These are phyloP conservation scores for Rhynchospora tenuis DNA, from an alignment of 176 grass and related monocot genomes.

Conservation along the genomic window DNA sequence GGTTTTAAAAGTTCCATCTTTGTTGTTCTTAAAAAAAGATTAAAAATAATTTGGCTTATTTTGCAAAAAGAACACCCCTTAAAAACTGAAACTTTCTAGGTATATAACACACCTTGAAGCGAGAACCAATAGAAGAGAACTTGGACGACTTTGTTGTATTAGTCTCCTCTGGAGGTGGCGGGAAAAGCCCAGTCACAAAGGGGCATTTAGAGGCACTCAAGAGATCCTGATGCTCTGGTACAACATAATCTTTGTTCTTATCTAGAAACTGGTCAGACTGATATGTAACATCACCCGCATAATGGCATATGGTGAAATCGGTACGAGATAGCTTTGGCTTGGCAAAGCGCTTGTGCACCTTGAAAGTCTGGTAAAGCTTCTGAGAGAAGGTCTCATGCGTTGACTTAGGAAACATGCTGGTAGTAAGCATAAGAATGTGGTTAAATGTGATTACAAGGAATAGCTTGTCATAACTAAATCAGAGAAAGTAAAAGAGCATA, in stretches of 20 bases:
- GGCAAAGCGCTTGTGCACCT: conserved; percentile 74
- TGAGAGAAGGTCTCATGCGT: conserved; percentile 97
- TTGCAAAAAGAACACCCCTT: background rate
- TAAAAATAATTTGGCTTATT: background rate
- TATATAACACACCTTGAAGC: conserved; percentile 70
- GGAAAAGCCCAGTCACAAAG: conserved; percentile 89
- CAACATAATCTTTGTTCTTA: conserved; percentile 99
- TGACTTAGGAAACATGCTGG: conserved; percentile 97
- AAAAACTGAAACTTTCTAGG: background rate
- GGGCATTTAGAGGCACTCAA: conserved; percentile 85
- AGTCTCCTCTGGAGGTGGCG: conserved; percentile 69
- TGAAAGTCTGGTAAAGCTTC: conserved; percentile 98
- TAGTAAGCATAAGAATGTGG: background rate
- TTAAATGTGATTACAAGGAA: conserved; percentile 19
- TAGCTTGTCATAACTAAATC: conserved; percentile 20
- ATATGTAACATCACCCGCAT: conserved; percentile 95
- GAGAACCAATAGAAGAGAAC: conserved; percentile 89
- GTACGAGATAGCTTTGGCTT: conserved; percentile 97
- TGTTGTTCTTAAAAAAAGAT: background rate
- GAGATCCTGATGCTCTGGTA: conserved; percentile 94
- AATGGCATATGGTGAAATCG: conserved; percentile 88
- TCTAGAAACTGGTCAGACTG: conserved; percentile 95
- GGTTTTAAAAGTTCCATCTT: background rate
- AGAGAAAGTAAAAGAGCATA: conserved; percentile 25
- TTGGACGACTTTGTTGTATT: conserved; percentile 70